Conservation (phyloP, 1,139 yeast species). For the Yamadazyma mexicana region DNA sequence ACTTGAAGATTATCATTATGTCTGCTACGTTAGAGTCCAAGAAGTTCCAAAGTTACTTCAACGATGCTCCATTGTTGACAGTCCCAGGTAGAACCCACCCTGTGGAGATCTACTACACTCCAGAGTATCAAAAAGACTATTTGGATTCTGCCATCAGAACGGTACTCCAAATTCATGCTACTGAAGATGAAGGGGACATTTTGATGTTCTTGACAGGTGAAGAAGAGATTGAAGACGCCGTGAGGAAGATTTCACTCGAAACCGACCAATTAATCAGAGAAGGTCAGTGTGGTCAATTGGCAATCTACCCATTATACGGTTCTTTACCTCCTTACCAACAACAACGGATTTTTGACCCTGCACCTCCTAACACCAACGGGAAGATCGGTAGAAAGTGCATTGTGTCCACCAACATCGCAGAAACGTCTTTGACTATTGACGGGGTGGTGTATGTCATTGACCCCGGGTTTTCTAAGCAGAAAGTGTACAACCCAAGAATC, state of each 20-base stretch:
- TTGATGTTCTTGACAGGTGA: constrained; percentile 91
- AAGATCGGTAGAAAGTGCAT: constrained; percentile 92
- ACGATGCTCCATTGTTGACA: constrained; percentile 89
- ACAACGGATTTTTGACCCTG: constrained; percentile 88
- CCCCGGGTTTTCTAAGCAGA: constrained; percentile 96
- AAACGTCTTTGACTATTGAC: constrained; percentile 95
- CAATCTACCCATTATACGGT: constrained; percentile 91
- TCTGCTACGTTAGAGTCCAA: constrained; percentile 98
- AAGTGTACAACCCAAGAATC: constrained; percentile 94
- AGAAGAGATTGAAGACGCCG: constrained; percentile 97
- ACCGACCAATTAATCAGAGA: constrained; percentile 87
- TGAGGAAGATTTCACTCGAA: constrained; percentile 82
- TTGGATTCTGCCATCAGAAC: constrained; percentile 93
- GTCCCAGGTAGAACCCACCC: constrained; percentile 99
- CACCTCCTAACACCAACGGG: constrained; percentile 74
- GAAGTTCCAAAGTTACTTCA: constrained; percentile 87
- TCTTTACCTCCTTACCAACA: constrained; percentile 95
- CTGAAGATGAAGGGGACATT: constrained; percentile 93
- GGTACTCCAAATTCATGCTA: constrained; percentile 92
- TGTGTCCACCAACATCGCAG: constrained; percentile 95
- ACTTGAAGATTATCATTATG: constrained; percentile 90
- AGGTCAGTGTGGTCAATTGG: constrained; percentile 83
- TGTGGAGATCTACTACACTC: constrained; percentile 94
- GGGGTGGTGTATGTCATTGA: constrained; percentile 97
- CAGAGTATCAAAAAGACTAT: constrained; percentile 93